Evolutionary conservation across 192 early-diverging fungal genomes (phyloP), one percentile per base, ranked within the genome.

Genomic region (Coemansia sp.): DNA sequence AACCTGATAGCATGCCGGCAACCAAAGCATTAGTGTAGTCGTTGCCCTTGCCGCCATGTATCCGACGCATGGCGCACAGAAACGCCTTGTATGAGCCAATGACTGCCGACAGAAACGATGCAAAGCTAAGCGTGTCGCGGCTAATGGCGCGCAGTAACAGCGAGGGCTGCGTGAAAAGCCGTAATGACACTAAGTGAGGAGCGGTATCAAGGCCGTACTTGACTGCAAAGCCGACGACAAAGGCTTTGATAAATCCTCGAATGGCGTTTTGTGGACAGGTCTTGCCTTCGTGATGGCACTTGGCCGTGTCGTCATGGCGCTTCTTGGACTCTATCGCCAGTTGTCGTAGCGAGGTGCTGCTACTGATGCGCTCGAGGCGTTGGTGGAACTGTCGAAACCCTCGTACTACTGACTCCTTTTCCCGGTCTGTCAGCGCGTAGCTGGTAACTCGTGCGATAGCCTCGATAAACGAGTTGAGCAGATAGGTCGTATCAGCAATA

Each of bases 1-100:
- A 73, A 8, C 90, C 90, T 1, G 91, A 86, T 0, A 90, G 68
- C 57, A 85, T 72, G 33, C 91, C 91, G 22, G 91, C 90, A 8
- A 90, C 82, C 55, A 92, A 80, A 6, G 90, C 80, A 52, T 90
- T 89, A 44, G 87, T 73, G n/a, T 87, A 74, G 68, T 90, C 90
- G 42, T 78, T 82, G 47, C 79, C 68, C 9, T 65, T 66, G 43
- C 82, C 77, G 18, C 85, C 77, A 62, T 79, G 74, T 22, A 65
- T 15, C 42, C 78, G 72, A 51, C 91, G 87, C 78, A 90, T 77
- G 12, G 74, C 70, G 75, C 90, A 92, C 59, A 92, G 77, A 20
- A 87, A 82, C 8, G 72, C 86, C 79, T 89, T 89, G 85, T 92
- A 92, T 22, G 84, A 77, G 29, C 88, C 87, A 15, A 90, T 78